phyloP scores from a whole-genome alignment of 1,284 basidiomycete species.

The Tranzscheliella williamsii region DNA sequence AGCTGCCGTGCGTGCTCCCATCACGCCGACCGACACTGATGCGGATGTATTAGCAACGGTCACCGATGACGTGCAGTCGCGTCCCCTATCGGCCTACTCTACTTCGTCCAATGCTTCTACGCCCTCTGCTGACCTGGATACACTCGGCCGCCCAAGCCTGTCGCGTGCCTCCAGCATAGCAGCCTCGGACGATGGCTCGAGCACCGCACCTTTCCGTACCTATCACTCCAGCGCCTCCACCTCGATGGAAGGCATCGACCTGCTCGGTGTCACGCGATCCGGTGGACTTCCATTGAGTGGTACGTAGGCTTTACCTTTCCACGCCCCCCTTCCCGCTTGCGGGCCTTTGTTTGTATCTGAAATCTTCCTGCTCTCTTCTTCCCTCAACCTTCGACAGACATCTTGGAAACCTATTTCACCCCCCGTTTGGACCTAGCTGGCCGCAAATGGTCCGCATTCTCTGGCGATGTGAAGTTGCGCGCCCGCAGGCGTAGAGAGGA shows the following conservation, averaged over 20 bases:
- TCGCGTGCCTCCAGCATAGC: slow-evolving; percentile 29
- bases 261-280: too few species aligned
- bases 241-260: slow-evolving; percentile 31
- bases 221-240: slow-evolving; percentile 20
- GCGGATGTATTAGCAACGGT: too few species aligned
- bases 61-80: neutral
- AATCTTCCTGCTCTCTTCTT: too few species aligned
- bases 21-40: too few species aligned
- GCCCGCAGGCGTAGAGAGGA: slow-evolving; percentile 68
- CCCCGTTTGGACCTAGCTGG: slow-evolving; percentile 86
- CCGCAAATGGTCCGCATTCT: slow-evolving; percentile 80
- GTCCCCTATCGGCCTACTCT: neutral
- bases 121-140: neutral
- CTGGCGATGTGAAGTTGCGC: slow-evolving; percentile 75
- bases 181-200: slow-evolving; percentile 25
- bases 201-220: slow-evolving; percentile 7
- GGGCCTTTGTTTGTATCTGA: too few species aligned
- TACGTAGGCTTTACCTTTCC: too few species aligned
- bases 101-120: neutral
- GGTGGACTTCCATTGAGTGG: too few species aligned
- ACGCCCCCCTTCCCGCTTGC: too few species aligned
- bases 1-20: too few species aligned
- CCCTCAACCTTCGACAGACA: slow-evolving; percentile 12
- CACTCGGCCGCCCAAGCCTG: slow-evolving; percentile 4
- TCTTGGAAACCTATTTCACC: slow-evolving; percentile 81